These are phyloP conservation scores for Pichia sp. DNA, from an alignment of 1,139 yeast genomes.

Conservation along the genomic window DNA sequence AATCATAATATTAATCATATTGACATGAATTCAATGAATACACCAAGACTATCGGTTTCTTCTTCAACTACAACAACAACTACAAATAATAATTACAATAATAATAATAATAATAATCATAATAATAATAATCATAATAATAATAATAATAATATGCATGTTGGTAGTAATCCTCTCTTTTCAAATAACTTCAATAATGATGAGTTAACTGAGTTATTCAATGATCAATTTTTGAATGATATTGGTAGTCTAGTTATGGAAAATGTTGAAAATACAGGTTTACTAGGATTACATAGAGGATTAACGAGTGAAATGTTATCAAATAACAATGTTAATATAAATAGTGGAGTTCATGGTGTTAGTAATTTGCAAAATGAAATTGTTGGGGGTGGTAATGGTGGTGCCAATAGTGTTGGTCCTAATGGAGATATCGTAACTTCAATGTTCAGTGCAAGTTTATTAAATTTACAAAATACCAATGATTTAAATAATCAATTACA, in stretches of 20 bases:
- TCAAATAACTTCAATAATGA: slow-evolving; percentile 1
- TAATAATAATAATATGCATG: not conserved
- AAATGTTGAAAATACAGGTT: slow-evolving; percentile 5
- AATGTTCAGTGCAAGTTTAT: not conserved
- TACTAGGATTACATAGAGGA: slow-evolving; percentile 8
- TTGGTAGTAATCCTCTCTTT: not conserved
- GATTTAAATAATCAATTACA: not conserved
- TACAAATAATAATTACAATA: not conserved
- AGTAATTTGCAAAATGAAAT: not conserved
- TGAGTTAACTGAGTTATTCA: slow-evolving; percentile 23
- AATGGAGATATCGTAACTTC: not conserved
- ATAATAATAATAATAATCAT: too few relatives aligned
- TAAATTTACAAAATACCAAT: not conserved
- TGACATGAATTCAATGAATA: not conserved
- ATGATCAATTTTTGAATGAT: slow-evolving; percentile 28
- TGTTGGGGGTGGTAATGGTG: not conserved
- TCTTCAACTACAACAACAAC: not conserved
- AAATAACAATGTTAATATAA: not conserved
- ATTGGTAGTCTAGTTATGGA: slow-evolving; percentile 27
- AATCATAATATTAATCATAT: not conserved
- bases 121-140: too few relatives aligned
- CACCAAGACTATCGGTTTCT: not conserved
- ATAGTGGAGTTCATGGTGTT: not conserved
- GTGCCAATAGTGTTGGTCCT: not conserved
- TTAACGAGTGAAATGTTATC: not conserved